Evolutionary conservation across 495 filamentous ascomycete species (phyloP).

Genomic region (Penicillium ucsense): DNA sequence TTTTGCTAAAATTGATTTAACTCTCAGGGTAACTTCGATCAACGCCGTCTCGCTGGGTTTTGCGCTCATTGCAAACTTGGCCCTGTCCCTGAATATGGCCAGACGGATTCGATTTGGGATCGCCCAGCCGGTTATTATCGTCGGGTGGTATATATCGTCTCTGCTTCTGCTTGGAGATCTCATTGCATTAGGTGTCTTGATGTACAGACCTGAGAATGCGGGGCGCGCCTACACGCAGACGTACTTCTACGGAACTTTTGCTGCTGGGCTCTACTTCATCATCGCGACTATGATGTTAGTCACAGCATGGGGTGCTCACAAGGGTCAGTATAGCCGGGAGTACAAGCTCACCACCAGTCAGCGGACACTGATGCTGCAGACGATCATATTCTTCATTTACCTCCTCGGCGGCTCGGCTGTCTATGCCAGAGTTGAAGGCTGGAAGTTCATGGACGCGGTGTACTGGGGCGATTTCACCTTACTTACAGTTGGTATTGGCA

Average conservation of each 20-base stretch:
- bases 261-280: conserved; percentile 66
- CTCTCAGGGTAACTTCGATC: conserved; percentile 50
- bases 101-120: conserved; percentile 46
- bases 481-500: conserved; percentile 75
- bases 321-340: conserved; percentile 54
- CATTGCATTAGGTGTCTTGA: conserved; percentile 27
- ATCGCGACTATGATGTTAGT: conserved; percentile 59
- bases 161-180: conserved; percentile 54
- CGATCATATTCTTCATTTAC: conserved; percentile 67
- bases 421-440: conserved; percentile 63
- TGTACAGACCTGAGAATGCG: conserved; percentile 11
- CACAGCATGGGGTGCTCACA: conserved; percentile 57
- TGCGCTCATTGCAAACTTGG: conserved; percentile 62
- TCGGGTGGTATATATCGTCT: conserved; percentile 58
- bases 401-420: conserved; percentile 64
- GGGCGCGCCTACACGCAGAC: conserved; percentile 44
- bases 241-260: conserved; percentile 73
- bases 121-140: conserved; percentile 57
- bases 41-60: conserved; percentile 65
- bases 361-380: conserved; percentile 81
- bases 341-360: conserved; percentile 66
- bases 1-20: background rate
- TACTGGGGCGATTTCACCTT: conserved; percentile 82
- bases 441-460: conserved; percentile 68
- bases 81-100: conserved; percentile 65